Conservation (phyloP, 805 yeast species). For the Sugiyamaella americana region DNA sequence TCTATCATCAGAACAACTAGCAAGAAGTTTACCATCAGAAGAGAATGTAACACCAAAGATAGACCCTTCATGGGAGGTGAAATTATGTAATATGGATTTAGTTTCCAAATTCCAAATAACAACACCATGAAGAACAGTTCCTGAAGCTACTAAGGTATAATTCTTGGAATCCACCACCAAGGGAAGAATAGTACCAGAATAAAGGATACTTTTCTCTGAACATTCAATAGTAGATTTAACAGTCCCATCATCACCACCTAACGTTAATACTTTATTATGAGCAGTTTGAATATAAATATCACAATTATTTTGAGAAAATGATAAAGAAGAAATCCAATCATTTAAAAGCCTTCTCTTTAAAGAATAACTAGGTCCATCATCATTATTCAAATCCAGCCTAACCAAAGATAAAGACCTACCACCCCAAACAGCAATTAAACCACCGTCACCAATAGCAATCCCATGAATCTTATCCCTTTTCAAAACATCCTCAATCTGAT, state of each 20-base stretch:
- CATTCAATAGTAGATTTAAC: constrained; percentile 38
- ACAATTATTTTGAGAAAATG: constrained; percentile 38
- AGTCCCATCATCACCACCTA: not conserved
- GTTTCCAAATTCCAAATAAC: constrained; percentile 57
- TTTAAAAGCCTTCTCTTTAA: constrained; percentile 36
- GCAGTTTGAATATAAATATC: constrained; percentile 61
- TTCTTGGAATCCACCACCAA: constrained; percentile 21
- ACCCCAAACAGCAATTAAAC: constrained; percentile 50
- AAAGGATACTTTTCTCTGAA: constrained; percentile 73
- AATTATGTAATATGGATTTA: constrained; percentile 42
- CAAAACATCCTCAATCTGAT: constrained; percentile 46
- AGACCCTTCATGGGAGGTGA: constrained; percentile 84
- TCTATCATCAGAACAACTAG: constrained; percentile 91
- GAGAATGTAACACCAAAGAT: constrained; percentile 75
- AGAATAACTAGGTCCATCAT: constrained; percentile 18
- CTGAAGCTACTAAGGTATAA: constrained; percentile 64
- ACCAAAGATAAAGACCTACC: constrained; percentile 58
- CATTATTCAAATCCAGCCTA: constrained; percentile 20
- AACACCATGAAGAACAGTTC: constrained; percentile 89
- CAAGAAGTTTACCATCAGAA: constrained; percentile 45
- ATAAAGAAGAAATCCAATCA: constrained; percentile 76
- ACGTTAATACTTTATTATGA: constrained; percentile 56
- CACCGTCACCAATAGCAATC: constrained; percentile 39
- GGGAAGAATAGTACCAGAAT: constrained; percentile 70
- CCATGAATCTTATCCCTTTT: constrained; percentile 77